Evolutionary conservation across 2,329 filamentous ascomycete genomes (phyloP), one percentile per base, ranked within the genome.

Genomic region (Geosmithia flava): DNA sequence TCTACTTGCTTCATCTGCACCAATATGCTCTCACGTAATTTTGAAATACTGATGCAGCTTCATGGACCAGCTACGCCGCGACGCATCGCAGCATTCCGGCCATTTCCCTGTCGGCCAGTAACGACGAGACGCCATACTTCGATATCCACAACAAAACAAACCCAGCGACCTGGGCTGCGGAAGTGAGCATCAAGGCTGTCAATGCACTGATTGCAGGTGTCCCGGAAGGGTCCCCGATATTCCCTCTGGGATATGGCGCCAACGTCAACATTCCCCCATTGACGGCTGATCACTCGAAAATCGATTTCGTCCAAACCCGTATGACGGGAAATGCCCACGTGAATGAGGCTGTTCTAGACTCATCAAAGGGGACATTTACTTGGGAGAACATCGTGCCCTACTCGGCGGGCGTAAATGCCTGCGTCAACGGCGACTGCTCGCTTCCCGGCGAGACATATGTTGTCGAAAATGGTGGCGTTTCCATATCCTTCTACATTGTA

Each of bases 231-330:
- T 54, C 54, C 0, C 60, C 61, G 5, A 52, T 68, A 5, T 58
- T 77, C 1, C 74, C 73, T 0, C 58, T 69, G 1, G 73, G 72
- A 2, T 76, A 76, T 51, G 71, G 73, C n/a, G 57, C 74, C 39
- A 71, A 61, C 23, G 69, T 77, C 53, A 77, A 77, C 52, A 68
- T 70, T 23, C 72, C 72, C 1, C 56, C 59, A 2, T 61, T 76
- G 30, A 66, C 62, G 0, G 64, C 61, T 13, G 63, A 71, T 45
- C 57, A 62, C 44, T 60, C 62, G 5, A 56, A 64, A 8, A 69
- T 72, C 0, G 62, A 66, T 1, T 68, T 71, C 49, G 59, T 73
- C 8, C 68, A 71, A 50, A 70, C 70, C 0, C 63, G 72, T 16
- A 59, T 76, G 48, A 74, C 68, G 0, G 73, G 74, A 3, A 69